A percentile compares a stretch with the other conserved stretches of the same genome.
These are phyloP conservation scores for Chenopodium suecicum DNA, from an alignment of 148 eudicot species.

Conservation along the genomic window DNA sequence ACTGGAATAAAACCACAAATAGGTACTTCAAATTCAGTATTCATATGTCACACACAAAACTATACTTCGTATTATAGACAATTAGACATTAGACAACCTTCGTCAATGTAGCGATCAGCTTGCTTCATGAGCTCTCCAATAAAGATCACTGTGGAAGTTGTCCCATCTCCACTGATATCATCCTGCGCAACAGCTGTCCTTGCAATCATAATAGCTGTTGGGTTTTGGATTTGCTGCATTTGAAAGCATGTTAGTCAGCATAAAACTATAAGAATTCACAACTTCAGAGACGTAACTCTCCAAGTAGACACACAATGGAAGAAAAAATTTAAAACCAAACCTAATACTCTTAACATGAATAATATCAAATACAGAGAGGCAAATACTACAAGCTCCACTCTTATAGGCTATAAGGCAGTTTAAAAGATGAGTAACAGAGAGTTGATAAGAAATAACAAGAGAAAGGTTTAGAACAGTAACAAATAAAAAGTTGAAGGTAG, in stretches of 20 bases:
- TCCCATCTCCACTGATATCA: constrained; percentile 97
- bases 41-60: not conserved
- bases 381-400: not conserved
- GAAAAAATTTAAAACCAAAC: not conserved
- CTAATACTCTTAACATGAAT: not conserved
- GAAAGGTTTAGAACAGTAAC: not conserved
- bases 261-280: not conserved
- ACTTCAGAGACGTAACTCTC: not conserved
- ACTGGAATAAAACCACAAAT: not conserved
- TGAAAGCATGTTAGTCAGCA: constrained; percentile 11
- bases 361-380: not conserved
- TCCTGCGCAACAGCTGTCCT: constrained; percentile 99
- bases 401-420: not conserved
- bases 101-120: constrained; percentile 88
- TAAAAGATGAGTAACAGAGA: not conserved
- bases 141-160: constrained; percentile 93
- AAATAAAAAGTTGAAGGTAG: no score
- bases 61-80: not conserved
- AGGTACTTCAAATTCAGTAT: not conserved
- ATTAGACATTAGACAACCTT: constrained; percentile 46
- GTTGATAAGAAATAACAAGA: not conserved
- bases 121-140: constrained; percentile 99
- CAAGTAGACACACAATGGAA: not conserved
- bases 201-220: constrained; percentile 98
- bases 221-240: constrained; percentile 95